These are phyloP conservation scores for Debaryomyces nepalensis DNA, from an alignment of 1,139 yeast genomes.

Conservation along the genomic window DNA sequence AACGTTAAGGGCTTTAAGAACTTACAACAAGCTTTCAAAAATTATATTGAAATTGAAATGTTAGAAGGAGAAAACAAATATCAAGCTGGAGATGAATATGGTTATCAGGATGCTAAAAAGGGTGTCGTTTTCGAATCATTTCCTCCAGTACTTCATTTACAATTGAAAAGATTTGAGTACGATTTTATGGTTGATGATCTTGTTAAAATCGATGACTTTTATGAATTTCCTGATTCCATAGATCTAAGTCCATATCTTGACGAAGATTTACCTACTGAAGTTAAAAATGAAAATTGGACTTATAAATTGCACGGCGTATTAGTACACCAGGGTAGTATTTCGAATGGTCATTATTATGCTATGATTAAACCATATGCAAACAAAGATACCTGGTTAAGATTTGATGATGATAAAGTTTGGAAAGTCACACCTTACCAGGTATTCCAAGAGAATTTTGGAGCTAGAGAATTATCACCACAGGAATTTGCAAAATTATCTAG, in stretches of 20 bases:
- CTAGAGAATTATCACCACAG: conserved; percentile 57
- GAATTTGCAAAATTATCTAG: conserved; percentile 56
- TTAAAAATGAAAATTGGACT: conserved; percentile 63
- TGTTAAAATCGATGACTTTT: conserved; percentile 89
- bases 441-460: conserved; percentile 91
- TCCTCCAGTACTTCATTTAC: conserved; percentile 93
- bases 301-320: conserved; percentile 90
- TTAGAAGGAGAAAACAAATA: conserved; percentile 95
- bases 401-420: conserved; percentile 95
- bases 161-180: conserved; percentile 90
- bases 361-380: conserved; percentile 76
- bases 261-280: conserved; percentile 50
- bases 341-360: conserved; percentile 96
- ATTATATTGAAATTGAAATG: conserved; percentile 87
- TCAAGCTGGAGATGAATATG: conserved; percentile 83
- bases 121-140: conserved; percentile 91
- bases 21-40: conserved; percentile 75
- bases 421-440: conserved; percentile 83
- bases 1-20: conserved; percentile 85
- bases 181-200: conserved; percentile 89
- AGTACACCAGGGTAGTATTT: conserved; percentile 94
- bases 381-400: conserved; percentile 80
- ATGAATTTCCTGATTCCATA: conserved; percentile 84
- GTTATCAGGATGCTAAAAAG: conserved; percentile 94
- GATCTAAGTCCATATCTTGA: conserved; percentile 83